Base-by-base conservation (phyloP, 2,329 filamentous ascomycete species). In the Cercospora sp. region DNA sequence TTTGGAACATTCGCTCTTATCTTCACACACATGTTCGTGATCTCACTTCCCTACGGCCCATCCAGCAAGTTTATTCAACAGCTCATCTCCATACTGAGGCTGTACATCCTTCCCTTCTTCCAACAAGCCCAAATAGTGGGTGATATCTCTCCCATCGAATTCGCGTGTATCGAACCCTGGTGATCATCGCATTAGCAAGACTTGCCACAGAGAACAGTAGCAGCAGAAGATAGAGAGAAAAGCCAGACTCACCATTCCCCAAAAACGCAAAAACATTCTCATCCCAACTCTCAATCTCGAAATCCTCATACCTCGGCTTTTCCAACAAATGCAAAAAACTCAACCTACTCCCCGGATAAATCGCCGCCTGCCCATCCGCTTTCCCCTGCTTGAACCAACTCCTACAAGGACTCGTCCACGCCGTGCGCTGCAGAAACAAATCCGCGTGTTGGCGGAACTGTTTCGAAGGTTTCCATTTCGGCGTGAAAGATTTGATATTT, bases 141-240 rank as follows among this genome's bases (percentile, higher is more conserved):
- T 83, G 23, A 83, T 78, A 74, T 83, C 82, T 64, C 81, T 77
- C n/a, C 81, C 82, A 75, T 83, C 81, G 73, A 78, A 78, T 74
- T 83, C 81, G 61, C 81, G 73, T n/a, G 75, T 74, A 68, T 80
- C 77, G 65, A 83, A 84, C 1, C 82, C 80, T 36, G 16, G 33
- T 36, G 33, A 16, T 36, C 28, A 30, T 30, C 28, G 7, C 33
- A 36, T 36, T 36, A 16, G 33, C 33, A 36, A 36, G 6, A 36
- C 13, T 16, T 2, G 16, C 16, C 13, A 36, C 13, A 36, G 13
- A 36, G 4, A 16, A 16, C 5, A 36, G 33, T 36, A 16, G 33
- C 1, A 6, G 13, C 13, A 20, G 36, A 26, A 6, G 10, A 3
- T 3, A n/a, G n/a, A n/a, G n/a, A 62, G 13, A 26, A 5, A 7